phyloP scores from a whole-genome alignment of 169 alveolate species.

The Eimeria necatrix region DNA sequence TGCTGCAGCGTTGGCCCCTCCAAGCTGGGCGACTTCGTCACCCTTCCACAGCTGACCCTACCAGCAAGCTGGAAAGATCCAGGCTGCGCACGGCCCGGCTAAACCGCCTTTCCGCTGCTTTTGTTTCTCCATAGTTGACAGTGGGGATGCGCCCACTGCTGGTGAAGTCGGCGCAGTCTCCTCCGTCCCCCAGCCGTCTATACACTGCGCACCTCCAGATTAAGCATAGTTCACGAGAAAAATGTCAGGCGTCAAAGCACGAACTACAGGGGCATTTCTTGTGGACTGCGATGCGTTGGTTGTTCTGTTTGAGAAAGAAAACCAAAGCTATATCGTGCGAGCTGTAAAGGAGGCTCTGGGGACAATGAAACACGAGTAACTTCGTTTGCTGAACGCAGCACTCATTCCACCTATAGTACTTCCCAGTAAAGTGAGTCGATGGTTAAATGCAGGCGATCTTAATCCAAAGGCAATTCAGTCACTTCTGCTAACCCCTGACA shows the following conservation, averaged over 20 bases:
- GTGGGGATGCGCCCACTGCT: neutral
- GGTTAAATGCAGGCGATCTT: too few relatives aligned
- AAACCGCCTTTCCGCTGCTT: constrained; percentile 9
- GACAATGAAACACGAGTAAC: too few relatives aligned
- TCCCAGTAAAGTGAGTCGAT: too few relatives aligned
- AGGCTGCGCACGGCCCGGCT: constrained; percentile 26
- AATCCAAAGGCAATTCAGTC: too few relatives aligned
- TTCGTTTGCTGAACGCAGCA: too few relatives aligned
- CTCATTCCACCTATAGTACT: too few relatives aligned
- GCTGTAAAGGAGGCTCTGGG: too few relatives aligned
- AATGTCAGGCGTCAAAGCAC: neutral
- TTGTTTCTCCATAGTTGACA: neutral
- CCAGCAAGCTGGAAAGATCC: constrained; percentile 39
- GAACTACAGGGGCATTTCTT: too few relatives aligned
- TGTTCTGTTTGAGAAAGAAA: too few relatives aligned
- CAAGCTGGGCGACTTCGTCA: neutral
- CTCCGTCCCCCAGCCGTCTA: constrained; percentile 57
- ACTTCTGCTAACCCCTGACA: too few relatives aligned
- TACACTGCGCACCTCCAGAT: constrained; percentile 22
- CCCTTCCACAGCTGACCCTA: neutral
- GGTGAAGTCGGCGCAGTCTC: neutral
- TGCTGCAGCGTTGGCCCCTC: neutral
- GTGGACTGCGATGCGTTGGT: too few relatives aligned
- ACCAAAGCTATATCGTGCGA: too few relatives aligned
- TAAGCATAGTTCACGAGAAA: neutral